Conservation (phyloP, 2,329 filamentous ascomycete species). For the Sclerotinia trifoliorum region DNA sequence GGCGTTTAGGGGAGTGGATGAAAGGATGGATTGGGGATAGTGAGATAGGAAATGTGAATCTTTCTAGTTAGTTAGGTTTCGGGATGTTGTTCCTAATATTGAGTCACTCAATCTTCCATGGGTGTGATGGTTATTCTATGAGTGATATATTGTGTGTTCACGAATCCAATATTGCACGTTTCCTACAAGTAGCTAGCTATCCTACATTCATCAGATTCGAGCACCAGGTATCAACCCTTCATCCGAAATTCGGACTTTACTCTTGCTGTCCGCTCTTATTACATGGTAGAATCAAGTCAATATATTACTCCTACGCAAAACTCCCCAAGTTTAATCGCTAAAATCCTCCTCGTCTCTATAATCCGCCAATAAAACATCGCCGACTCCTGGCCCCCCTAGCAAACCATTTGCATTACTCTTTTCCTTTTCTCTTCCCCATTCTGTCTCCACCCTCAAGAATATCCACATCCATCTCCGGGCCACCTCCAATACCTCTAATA, state of each 20-base stretch:
- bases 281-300: background rate
- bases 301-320: background rate
- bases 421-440: slow-evolving; percentile 64
- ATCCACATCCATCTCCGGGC: slow-evolving; percentile 93
- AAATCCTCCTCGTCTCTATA: slow-evolving; percentile 64
- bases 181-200: background rate
- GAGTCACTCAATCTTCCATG: too few species aligned
- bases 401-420: slow-evolving; percentile 40
- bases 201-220: slow-evolving; percentile 1
- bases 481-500: slow-evolving; percentile 84
- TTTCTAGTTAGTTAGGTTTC: background rate
- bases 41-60: too few species aligned
- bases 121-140: background rate
- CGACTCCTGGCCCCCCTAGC: slow-evolving; percentile 54
- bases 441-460: slow-evolving; percentile 91
- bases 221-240: too few species aligned
- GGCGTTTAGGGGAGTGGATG: too few species aligned
- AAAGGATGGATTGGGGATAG: too few species aligned
- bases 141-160: background rate
- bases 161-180: background rate
- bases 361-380: slow-evolving; percentile 75
- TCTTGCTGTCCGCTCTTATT: background rate
- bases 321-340: slow-evolving; percentile 43
- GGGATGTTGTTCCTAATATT: too few species aligned
- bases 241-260: background rate